A percentile compares a stretch with the other conserved stretches of the same genome.
phyloP scores from a whole-genome alignment of 139 green algal species.

The Chlorella vulgaris region DNA sequence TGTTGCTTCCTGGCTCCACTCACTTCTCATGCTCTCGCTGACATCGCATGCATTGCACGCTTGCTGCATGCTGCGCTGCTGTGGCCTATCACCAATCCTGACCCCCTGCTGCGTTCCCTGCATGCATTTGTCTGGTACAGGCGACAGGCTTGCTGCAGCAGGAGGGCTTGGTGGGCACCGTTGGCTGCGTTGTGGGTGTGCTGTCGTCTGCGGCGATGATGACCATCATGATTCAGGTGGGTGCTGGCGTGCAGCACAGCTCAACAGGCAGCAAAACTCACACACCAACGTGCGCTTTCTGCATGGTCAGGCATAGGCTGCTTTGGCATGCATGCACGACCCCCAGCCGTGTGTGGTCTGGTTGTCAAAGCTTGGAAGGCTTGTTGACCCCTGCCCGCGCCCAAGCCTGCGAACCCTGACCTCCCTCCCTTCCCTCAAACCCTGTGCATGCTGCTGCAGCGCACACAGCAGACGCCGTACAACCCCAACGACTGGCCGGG shows the following conservation, averaged over 20 bases:
- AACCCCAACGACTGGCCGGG: slow-evolving; percentile 68
- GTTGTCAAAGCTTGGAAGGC: neutral
- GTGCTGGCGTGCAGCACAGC: too few relatives aligned
- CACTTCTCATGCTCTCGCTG: neutral
- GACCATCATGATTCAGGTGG: slow-evolving; percentile 9
- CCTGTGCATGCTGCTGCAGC: neutral
- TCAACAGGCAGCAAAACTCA: too few relatives aligned
- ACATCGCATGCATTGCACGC: too few relatives aligned
- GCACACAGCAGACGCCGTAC: slow-evolving; percentile 17
- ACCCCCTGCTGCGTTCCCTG: neutral
- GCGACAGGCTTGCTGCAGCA: slow-evolving; percentile 15
- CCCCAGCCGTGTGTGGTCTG: neutral
- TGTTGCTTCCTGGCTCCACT: neutral
- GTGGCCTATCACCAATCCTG: too few relatives aligned
- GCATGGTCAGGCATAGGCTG: too few relatives aligned
- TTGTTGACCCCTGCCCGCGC: neutral
- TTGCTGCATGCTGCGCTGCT: too few relatives aligned
- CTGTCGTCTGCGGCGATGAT: slow-evolving; percentile 25
- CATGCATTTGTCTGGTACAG: neutral
- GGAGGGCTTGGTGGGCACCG: neutral
- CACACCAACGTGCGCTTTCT: neutral
- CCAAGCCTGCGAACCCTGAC: too few relatives aligned
- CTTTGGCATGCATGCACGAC: too few relatives aligned
- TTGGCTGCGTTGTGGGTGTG: slow-evolving; percentile 31
- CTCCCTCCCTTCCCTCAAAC: too few relatives aligned